Base-by-base conservation (phyloP, 2,329 filamentous ascomycete genomes). In the Aspergillus aculeatus region DNA sequence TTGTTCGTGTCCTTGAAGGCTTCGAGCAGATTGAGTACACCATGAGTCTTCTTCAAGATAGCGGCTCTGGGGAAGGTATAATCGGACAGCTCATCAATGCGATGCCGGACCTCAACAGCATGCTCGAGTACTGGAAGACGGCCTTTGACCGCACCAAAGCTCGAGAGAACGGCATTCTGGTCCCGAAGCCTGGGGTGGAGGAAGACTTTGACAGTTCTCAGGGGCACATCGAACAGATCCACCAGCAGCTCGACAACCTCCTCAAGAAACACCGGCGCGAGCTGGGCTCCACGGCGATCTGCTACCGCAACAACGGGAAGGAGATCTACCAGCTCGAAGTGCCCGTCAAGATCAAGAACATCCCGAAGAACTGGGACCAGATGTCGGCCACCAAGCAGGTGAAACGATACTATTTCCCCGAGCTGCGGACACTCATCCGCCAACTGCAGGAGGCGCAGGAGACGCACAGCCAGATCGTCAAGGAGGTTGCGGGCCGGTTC, bases 11-110 rank as follows among this genome's bases (percentile, higher is more conserved):
- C 0, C 82, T 99, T 0, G 93, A 98, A 74, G 95, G 95, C 0
- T 99, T 97, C 68, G 95, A 98, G 78, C 94, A 97, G 76, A 98
- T 99, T 50, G 92, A 97, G 64, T 95, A 96, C 73, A 96, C 93
- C 0, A 91, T 96, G 83, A 85, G 86, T 54, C 82, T 98, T 23
- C 83, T 98, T 1, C 82, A 84, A 50, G 83, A 88, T 9, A 90
- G 90, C 68, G 86, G 88, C 56, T 85, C 88, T n/a, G 90, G 89
- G 2, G 89, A 92, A 53, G 90, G 92, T 2, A 83, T 98, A 2
- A 89, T 99, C 47, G 90, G 92, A 59, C 88, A 92, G 56, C 84
- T 99, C 44, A 86, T 98, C 48, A 79, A 85, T 0, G 84, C 89
- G 0, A 96, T 99, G 92, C 95, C 95, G 0, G 85, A 96, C 69